Conservation (phyloP, 495 filamentous ascomycete genomes). For the Podospora bellae-mahoneyi region DNA sequence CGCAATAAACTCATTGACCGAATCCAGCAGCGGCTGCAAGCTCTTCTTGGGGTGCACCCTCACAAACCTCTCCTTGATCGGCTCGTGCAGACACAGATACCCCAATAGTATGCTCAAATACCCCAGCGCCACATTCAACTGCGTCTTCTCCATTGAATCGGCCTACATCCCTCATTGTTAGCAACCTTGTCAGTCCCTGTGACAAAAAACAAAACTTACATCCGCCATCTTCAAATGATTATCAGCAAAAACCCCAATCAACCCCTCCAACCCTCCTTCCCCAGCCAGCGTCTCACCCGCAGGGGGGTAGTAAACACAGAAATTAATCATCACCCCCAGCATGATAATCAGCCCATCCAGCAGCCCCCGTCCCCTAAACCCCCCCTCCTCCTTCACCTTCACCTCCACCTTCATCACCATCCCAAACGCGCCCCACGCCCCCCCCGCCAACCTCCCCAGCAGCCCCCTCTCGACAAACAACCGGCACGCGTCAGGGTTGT, state of each 20-base stretch:
- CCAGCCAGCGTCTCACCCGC: constrained; percentile 41
- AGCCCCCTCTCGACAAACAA: constrained; percentile 58
- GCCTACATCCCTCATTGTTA: constrained; percentile 52
- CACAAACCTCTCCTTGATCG: constrained; percentile 50
- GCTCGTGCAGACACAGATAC: constrained; percentile 63
- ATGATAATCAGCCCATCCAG: constrained; percentile 74
- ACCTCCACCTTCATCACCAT: constrained; percentile 42
- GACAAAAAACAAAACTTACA: constrained; percentile 46
- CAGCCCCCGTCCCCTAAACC: neutral
- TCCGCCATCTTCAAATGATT: constrained; percentile 48
- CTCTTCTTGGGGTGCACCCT: constrained; percentile 55
- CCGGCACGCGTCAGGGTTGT: constrained; percentile 63
- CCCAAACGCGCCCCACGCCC: constrained; percentile 38
- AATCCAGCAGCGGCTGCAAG: constrained; percentile 64
- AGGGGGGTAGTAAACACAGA: constrained; percentile 69
- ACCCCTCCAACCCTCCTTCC: constrained; percentile 25
- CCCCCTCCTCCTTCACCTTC: constrained; percentile 28
- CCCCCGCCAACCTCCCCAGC: constrained; percentile 52
- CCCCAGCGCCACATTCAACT: constrained; percentile 82
- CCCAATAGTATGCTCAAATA: constrained; percentile 85
- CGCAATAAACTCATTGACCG: constrained; percentile 78
- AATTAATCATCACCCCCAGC: constrained; percentile 83
- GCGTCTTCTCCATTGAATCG: constrained; percentile 77
- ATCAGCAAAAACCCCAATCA: constrained; percentile 51
- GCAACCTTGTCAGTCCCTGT: constrained; percentile 41